Conservation (phyloP, 1,284 basidiomycete species). For the Pseudozyma flocculosa region DNA sequence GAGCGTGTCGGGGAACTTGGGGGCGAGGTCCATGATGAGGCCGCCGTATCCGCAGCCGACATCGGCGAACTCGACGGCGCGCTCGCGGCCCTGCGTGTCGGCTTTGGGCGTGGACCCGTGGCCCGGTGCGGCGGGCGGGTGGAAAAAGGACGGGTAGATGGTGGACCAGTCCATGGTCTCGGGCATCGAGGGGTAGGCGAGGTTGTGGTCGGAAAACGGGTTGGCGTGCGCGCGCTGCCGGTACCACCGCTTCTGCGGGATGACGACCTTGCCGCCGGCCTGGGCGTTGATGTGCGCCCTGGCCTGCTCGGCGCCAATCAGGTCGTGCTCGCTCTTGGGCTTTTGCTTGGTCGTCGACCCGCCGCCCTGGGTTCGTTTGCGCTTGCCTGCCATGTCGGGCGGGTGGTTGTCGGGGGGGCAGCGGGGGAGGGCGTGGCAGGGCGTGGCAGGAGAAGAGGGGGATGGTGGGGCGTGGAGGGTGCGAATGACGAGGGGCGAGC, state of each 20-base stretch:
- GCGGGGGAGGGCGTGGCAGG: too few species aligned
- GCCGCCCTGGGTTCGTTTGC: neutral
- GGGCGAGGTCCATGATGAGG: slow-evolving; percentile 83
- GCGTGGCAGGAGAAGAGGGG: too few species aligned
- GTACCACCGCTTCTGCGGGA: slow-evolving; percentile 84
- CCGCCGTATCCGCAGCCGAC: slow-evolving; percentile 98
- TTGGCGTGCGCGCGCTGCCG: slow-evolving; percentile 97
- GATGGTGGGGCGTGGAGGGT: too few species aligned
- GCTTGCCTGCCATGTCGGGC: neutral
- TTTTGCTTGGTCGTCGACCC: neutral
- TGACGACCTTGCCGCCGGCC: slow-evolving; percentile 38
- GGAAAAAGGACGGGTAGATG: slow-evolving; percentile 76
- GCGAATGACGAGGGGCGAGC: too few species aligned
- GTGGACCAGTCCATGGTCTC: slow-evolving; percentile 76
- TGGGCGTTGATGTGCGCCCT: slow-evolving; percentile 42
- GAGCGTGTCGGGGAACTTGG: slow-evolving; percentile 83
- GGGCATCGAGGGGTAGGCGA: slow-evolving; percentile 85
- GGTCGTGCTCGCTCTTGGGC: slow-evolving; percentile 22
- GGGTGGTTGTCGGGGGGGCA: too few species aligned
- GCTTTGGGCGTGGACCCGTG: slow-evolving; percentile 6
- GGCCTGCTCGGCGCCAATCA: slow-evolving; percentile 27
- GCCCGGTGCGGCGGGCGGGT: slow-evolving; percentile 28
- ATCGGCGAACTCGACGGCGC: slow-evolving; percentile 89
- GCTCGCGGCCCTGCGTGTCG: neutral
- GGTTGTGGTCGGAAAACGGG: slow-evolving; percentile 91